Conservation (phyloP, 306 rosid genomes). For the Corylus americana region DNA sequence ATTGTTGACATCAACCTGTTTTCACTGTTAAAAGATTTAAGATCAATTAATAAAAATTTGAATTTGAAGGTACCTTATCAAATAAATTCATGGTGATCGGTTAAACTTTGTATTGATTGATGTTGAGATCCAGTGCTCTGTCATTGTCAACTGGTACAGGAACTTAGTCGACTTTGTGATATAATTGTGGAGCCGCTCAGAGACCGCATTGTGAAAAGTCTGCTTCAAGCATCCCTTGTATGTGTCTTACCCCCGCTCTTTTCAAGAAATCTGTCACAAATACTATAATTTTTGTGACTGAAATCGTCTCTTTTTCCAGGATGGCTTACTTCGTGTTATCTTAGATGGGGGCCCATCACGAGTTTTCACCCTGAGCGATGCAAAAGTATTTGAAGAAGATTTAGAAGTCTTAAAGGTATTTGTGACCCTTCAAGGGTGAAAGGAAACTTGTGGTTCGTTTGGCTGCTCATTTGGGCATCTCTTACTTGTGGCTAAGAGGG, state of each 20-base stretch:
- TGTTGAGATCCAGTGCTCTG: neutral
- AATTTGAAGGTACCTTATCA: neutral
- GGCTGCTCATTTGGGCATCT: neutral
- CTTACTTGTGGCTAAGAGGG: neutral
- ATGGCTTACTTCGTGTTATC: conserved; percentile 88
- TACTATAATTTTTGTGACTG: conserved; percentile 22
- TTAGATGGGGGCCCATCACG: conserved; percentile 91
- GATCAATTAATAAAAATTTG: neutral
- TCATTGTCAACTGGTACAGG: conserved; percentile 48
- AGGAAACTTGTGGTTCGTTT: conserved; percentile 1
- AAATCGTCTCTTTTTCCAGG: conserved; percentile 49
- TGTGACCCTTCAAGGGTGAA: conserved; percentile 20
- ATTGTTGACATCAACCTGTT: neutral
- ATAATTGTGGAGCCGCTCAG: conserved; percentile 93
- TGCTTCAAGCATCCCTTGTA: conserved; percentile 97
- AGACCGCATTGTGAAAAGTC: conserved; percentile 95
- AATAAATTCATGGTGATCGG: neutral
- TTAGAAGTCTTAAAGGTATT: conserved; percentile 87
- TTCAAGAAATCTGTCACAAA: conserved; percentile 18
- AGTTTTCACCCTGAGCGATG: conserved; percentile 63
- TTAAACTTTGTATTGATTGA: conserved; percentile 1
- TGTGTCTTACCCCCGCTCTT: conserved; percentile 27
- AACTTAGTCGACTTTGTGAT: conserved; percentile 83
- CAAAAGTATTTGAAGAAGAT: conserved; percentile 89
- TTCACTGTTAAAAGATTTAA: neutral